Base-by-base conservation (phyloP, 139 green algal genomes). In the Haematococcus lacustris region DNA sequence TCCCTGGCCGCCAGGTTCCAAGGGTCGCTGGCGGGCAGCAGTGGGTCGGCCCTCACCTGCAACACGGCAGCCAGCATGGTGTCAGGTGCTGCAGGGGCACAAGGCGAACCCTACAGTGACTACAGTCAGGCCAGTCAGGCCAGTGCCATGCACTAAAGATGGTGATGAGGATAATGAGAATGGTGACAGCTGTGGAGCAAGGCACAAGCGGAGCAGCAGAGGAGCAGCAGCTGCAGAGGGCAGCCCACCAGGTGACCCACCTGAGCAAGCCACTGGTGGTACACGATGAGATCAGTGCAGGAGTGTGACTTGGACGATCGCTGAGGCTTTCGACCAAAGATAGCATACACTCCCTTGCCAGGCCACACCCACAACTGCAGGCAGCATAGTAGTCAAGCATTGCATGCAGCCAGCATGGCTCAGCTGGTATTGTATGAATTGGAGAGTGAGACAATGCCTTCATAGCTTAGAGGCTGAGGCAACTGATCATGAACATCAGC, bases 321-420 rank as follows among this genome's bases (percentile, higher is more conserved):
- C 68, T 77, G 3, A 0, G 78, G 78, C 70, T 83, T 83, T 28
- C 72, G 69, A 0, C 78, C 78, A 65, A 83, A 83, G 53, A 83
- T 83, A 6, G 78, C 66, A 40, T 77, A 83, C 21, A 77, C 68
- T 23, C 78, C 78, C 37, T 69, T 73, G 2, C 78, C 78, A 0
- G 78, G 78, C 78, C 78, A 83, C 0, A 38, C 26, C 78, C 78
- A 83, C n/a, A 80, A 4, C 40, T 60, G 40, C 40, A 41, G 34
- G 30, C 28, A 34, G 37, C 35, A 70, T 33, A 33, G 13, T 17
- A 70, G 63, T 30, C n/a, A 40, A n/a, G 30, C 25, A 40, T 70
- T 25, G 64, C 7, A 43, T 50, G 64, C 32, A 70, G 34, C 39
- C 3, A 59, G n/a, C 7, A 35, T 59, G 7, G 28, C 23, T 3